Evolutionary conservation across 2,329 filamentous ascomycete genomes (phyloP).

Genomic region (Microsporum ferrugineum): DNA sequence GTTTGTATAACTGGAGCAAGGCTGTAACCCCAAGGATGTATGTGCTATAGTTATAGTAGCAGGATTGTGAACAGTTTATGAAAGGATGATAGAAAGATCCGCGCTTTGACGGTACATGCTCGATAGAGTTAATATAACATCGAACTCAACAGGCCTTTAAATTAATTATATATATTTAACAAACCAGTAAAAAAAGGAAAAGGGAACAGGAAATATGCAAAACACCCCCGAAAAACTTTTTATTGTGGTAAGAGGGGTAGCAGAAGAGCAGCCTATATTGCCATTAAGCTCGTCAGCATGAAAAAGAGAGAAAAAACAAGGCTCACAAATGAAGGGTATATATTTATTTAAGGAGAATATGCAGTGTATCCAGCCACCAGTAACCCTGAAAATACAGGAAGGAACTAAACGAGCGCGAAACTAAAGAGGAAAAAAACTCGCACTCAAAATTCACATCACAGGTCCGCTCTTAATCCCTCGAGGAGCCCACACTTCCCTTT

Average conservation of each 20-base stretch:
- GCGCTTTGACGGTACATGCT: background rate
- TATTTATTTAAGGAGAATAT: background rate
- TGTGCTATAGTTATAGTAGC: background rate
- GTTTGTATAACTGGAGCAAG: background rate
- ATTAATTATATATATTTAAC: background rate
- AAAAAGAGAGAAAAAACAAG: background rate
- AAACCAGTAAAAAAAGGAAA: background rate
- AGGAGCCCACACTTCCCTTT: slow-evolving; percentile 11
- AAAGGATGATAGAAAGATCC: background rate
- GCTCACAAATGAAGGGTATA: background rate
- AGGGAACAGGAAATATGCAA: background rate
- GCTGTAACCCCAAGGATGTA: background rate
- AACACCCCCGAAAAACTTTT: background rate
- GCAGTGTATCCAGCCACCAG: background rate
- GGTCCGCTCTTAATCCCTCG: slow-evolving; percentile 5
- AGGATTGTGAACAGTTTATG: background rate
- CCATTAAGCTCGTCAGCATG: background rate
- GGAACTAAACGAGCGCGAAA: background rate
- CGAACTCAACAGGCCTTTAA: background rate
- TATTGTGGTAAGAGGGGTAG: background rate
- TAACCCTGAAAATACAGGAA: background rate
- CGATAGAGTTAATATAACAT: background rate
- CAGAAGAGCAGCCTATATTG: background rate
- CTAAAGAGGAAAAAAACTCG: background rate
- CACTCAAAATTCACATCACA: background rate